Percentiles rank a stretch among this genome's conserved stretches.
These are phyloP conservation scores for Moniliophthora roreri DNA, from an alignment of 1,284 basidiomycete genomes.

Conservation along the genomic window DNA sequence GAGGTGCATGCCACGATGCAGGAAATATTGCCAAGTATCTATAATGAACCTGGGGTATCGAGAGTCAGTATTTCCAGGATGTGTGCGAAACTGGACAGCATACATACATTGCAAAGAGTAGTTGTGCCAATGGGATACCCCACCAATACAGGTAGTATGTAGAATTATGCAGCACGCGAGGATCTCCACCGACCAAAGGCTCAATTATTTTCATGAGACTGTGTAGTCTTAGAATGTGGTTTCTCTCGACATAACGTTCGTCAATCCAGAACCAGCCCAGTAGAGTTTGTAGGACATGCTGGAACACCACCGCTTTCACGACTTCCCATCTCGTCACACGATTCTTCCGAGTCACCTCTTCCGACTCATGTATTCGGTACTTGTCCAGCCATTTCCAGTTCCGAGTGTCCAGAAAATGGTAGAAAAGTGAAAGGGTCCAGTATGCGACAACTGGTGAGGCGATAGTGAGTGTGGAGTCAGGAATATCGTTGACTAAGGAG, in stretches of 20 bases:
- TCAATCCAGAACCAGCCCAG: constrained; percentile 75
- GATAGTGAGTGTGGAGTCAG: constrained; percentile 78
- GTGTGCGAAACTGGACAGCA: constrained; percentile 23
- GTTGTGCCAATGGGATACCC: constrained; percentile 79
- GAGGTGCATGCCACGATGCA: constrained; percentile 90
- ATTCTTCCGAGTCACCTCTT: constrained; percentile 79
- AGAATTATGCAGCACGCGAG: constrained; percentile 53
- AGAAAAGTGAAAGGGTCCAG: constrained; percentile 83
- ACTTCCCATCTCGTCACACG: constrained; percentile 74
- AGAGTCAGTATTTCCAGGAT: constrained; percentile 9
- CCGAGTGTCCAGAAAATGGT: constrained; percentile 79
- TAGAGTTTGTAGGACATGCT: constrained; percentile 84
- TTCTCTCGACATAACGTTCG: constrained; percentile 39
- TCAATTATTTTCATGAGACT: constrained; percentile 39
- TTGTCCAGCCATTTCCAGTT: constrained; percentile 80
- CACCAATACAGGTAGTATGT: constrained; percentile 92
- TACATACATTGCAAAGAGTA: constrained; percentile 86
- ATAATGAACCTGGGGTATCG: constrained; percentile 74
- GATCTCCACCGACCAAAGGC: constrained; percentile 38
- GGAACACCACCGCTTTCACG: constrained; percentile 76
- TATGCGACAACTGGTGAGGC: constrained; percentile 82
- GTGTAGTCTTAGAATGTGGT: constrained; percentile 56
- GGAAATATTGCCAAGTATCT: constrained; percentile 98
- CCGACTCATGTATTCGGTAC: constrained; percentile 87
- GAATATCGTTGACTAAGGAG: constrained; percentile 57